These are phyloP conservation scores for Pyrenophora teres DNA, from an alignment of 2,329 filamentous ascomycete genomes.

Conservation along the genomic window DNA sequence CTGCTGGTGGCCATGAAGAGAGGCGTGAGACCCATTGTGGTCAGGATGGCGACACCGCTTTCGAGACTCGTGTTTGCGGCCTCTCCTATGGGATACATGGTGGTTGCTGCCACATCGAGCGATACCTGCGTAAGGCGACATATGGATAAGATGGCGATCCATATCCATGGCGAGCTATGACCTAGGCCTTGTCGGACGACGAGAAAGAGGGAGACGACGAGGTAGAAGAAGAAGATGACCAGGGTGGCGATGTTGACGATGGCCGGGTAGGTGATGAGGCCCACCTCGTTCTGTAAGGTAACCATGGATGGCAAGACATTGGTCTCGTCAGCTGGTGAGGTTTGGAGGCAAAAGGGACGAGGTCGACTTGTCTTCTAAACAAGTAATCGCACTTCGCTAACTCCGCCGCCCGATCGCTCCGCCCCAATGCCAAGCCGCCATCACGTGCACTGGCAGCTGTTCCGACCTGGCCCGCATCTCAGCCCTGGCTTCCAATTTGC, in stretches of 20 bases:
- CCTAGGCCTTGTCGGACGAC: conserved; percentile 40
- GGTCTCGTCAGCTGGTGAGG: conserved; percentile 5
- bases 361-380: neutral
- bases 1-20: conserved; percentile 44
- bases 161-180: conserved; percentile 43
- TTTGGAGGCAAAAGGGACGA: conserved; percentile 1
- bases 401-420: conserved; percentile 16
- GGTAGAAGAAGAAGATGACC: conserved; percentile 39
- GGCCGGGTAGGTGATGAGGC: conserved; percentile 26
- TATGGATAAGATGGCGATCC: conserved; percentile 36
- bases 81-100: conserved; percentile 26
- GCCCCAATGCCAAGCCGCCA: conserved; percentile 12
- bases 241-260: conserved; percentile 44
- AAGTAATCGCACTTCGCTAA: conserved; percentile 7
- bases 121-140: conserved; percentile 44
- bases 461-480: no score
- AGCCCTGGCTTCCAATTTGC: neutral
- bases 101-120: conserved; percentile 43
- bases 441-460: conserved; percentile 8
- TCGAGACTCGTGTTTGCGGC: conserved; percentile 37
- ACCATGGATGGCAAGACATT: conserved; percentile 34
- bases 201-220: conserved; percentile 36
- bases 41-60: conserved; percentile 44
- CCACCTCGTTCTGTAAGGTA: conserved; percentile 1
- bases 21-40: conserved; percentile 42